Evolutionary conservation across 192 early-diverging fungal genomes (phyloP).

Genomic region (Mortierella antarctica): DNA sequence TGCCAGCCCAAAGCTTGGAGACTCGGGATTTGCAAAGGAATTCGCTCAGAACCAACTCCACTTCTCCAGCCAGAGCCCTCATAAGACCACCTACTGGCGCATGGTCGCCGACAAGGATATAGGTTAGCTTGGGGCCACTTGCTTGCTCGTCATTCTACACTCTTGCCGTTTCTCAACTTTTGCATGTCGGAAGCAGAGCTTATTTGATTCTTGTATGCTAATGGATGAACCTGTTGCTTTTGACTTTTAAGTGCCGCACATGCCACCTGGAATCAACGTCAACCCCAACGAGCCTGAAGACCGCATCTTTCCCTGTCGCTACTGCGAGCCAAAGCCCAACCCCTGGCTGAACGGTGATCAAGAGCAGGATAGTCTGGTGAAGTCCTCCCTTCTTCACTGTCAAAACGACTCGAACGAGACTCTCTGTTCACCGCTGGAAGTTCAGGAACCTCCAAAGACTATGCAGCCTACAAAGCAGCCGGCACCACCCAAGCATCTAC

Average conservation of each 20-base stretch:
- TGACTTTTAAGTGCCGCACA: constrained; percentile 22
- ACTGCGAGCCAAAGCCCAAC: neutral
- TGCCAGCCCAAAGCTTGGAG: constrained; percentile 60
- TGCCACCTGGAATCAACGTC: constrained; percentile 23
- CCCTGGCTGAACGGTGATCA: constrained; percentile 1
- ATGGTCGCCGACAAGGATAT: constrained; percentile 61
- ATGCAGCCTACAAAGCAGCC: neutral
- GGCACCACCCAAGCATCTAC: constrained; percentile 29
- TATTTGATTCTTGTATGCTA: too few species aligned
- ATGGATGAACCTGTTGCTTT: too few species aligned
- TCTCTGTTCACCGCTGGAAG: neutral
- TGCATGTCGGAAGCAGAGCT: too few species aligned
- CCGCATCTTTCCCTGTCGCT: neutral
- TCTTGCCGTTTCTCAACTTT: too few species aligned
- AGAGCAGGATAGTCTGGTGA: neutral
- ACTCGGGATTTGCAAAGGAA: constrained; percentile 58
- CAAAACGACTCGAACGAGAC: constrained; percentile 1
- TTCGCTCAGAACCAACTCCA: constrained; percentile 46
- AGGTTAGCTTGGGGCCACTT: constrained; percentile 5
- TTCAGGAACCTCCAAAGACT: neutral
- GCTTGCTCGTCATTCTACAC: neutral
- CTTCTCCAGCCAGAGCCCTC: constrained; percentile 17
- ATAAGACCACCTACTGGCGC: constrained; percentile 59
- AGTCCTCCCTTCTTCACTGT: neutral
- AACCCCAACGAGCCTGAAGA: constrained; percentile 10